A percentile compares a stretch with the other conserved stretches of the same genome.
phyloP scores from a whole-genome alignment of 306 rosid species.

The Senna siamea region DNA sequence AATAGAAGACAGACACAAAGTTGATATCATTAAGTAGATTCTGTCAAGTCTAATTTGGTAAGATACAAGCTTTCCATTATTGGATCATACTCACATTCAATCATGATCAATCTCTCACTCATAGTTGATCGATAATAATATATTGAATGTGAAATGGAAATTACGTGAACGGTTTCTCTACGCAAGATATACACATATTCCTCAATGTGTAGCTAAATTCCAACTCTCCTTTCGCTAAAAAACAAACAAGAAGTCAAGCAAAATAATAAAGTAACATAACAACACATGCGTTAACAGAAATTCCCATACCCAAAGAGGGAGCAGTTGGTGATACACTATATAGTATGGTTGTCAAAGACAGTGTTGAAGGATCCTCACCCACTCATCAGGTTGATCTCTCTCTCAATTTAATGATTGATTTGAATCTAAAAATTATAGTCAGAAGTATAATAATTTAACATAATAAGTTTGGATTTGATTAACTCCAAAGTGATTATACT shows the following conservation, averaged over 20 bases:
- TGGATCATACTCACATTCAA: not conserved
- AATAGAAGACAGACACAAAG: not conserved
- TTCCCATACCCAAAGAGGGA: slow-evolving; percentile 3
- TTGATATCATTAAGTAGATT: not conserved
- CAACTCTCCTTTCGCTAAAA: not conserved
- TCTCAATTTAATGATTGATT: too few relatives aligned
- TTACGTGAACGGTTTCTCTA: slow-evolving; percentile 32
- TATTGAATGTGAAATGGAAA: slow-evolving; percentile 25
- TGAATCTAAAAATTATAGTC: too few relatives aligned
- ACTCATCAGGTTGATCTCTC: too few relatives aligned
- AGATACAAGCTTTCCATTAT: slow-evolving; percentile 27
- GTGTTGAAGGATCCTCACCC: too few relatives aligned
- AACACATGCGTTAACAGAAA: slow-evolving; percentile 14
- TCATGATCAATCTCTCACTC: not conserved
- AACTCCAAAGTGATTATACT: too few relatives aligned
- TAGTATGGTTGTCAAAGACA: not conserved
- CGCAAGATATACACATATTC: slow-evolving; percentile 15
- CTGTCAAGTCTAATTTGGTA: not conserved
- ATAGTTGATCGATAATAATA: not conserved
- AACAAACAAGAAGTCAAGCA: slow-evolving; percentile 22
- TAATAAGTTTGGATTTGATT: too few relatives aligned
- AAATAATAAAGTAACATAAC: slow-evolving; percentile 5
- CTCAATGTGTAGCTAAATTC: slow-evolving; percentile 1
- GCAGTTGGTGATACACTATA: slow-evolving; percentile 6
- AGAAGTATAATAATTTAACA: too few relatives aligned